Base-by-base conservation (phyloP, 192 early-diverging fungal genomes). In the Coemansia sp. region DNA sequence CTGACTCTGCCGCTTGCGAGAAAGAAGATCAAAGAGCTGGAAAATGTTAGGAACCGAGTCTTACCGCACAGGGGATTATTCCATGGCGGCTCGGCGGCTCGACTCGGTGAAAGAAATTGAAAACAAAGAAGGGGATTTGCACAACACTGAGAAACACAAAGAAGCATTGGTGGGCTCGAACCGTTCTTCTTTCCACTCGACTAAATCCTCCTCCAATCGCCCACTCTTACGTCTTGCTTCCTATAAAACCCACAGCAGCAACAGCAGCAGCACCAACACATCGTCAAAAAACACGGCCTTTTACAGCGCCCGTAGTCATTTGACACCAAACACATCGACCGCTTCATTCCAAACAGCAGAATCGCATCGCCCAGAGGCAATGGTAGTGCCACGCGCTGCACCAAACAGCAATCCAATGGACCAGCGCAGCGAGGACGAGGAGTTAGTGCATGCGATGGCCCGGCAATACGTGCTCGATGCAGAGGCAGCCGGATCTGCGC, bases 401-500 rank as follows among this genome's bases (percentile, higher is more conserved):
- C 49, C 49, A 15, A 13, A 45, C 15, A 45, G 15, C 15, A 45
- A 45, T 17, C 17, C 42, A 8, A 53, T 53, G 50, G 50, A 22
- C 22, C 20, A 22, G 6, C 23, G 22, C 14, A 57, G 55, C 55
- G 65, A 58, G 43, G 74, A 78, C 60, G 66, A 67, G 50, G 63
- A 67, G 15, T 52, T 81, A 42, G 66, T 63, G 32, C 60, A 70
- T 14, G 74, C 79, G 1, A 60, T 81, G 61, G 73, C 79, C 15
- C 46, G 62, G 29, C 79, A 76, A 29, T 81, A 81, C 35, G 67
- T 81, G 32, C 35, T 76, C 45, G 74, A 75, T 15, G 74, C 79
- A 5, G 74, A 81, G 62, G 70, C 74, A 13, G 66, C 74, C 5
- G 79, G 79, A 22, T 75, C 74, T 17, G 61, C 67, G 10, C 65